A percentile compares a stretch with the other conserved stretches of the same genome.
Conservation (phyloP, 2,329 filamentous ascomycete species). For the Exophiala sp. region DNA sequence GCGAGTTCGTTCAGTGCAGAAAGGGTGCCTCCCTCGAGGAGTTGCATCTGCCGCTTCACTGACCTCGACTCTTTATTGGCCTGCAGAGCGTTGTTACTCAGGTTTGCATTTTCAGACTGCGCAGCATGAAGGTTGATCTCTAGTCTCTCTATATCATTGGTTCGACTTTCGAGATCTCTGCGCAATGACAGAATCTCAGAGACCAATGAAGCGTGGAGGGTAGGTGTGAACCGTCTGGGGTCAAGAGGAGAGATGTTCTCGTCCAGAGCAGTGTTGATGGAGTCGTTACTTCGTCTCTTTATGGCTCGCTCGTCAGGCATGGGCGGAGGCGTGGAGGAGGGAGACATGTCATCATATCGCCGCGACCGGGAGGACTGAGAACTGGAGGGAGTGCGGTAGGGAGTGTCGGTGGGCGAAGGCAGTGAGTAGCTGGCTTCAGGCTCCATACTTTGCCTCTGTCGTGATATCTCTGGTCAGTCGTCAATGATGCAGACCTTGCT, state of each 20-base stretch:
- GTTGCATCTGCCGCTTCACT: conserved; percentile 77
- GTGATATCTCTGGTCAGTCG: conserved; percentile 4
- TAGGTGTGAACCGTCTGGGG: conserved; percentile 89
- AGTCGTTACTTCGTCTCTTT: conserved; percentile 36
- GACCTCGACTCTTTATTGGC: conserved; percentile 73
- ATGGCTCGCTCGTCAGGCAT: conserved; percentile 44
- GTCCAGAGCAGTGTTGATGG: conserved; percentile 44
- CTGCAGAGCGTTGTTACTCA: conserved; percentile 60
- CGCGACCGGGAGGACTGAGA: conserved; percentile 61
- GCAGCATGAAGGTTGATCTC: conserved; percentile 70
- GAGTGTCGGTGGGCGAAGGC: conserved; percentile 68
- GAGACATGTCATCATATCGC: conserved; percentile 54
- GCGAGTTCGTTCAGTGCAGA: conserved; percentile 80
- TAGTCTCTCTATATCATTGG: conserved; percentile 77
- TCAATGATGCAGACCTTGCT: conserved; percentile 7
- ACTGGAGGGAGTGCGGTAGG: conserved; percentile 61
- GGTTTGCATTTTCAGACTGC: conserved; percentile 69
- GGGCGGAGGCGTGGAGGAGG: conserved; percentile 53
- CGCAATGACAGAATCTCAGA: conserved; percentile 87
- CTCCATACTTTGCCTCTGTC: conserved; percentile 19
- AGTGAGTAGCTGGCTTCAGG: conserved; percentile 53
- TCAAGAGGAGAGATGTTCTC: conserved; percentile 75
- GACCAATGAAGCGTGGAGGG: conserved; percentile 87
- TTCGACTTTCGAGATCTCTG: conserved; percentile 86
- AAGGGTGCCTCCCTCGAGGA: conserved; percentile 82